Evolutionary conservation across 768 basidiomycete species (phyloP), one percentile per base, ranked within the genome.

Genomic region (Erythrobasidium yunnanense): DNA sequence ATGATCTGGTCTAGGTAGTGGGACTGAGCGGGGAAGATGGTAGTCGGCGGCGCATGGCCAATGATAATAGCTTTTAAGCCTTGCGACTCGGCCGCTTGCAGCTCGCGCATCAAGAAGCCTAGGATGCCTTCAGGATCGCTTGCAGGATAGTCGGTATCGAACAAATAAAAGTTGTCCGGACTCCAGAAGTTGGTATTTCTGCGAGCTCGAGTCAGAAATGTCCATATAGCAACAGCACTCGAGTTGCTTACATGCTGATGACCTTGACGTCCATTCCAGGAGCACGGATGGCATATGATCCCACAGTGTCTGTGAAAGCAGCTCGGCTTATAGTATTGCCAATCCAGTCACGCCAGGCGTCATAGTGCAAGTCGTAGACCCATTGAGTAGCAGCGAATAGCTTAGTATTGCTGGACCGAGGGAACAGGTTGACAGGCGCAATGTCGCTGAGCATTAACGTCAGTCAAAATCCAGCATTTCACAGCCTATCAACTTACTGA

Each of bases 1-100:
- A 85, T 75, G 62, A 84, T 78, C 73, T 85, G 83, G 71, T 83
- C 78, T 53, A 82, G 84, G 72, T 83, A 84, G 68, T 83, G 82
- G 0, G 83, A 83, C 81, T 84, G 68, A 22, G 65, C 68, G 0
- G 69, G 68, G 66, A 73, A 70, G 2, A 68, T 66, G 27, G 66
- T 68, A 23, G 70, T 65, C 6, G 68, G 67, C 4, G 71, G 55
- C 66, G 71, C 71, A 47, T 73, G 73, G 1, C 71, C 71, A 55
- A 73, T 81, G 70, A 85, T 81, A 82, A 83, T 84, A 0, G 77
- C 83, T 20, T 82, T 79, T 70, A 84, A 79, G 0, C 83, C 83
- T 0, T 79, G 78, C 66, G 81, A 79, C 74, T 86, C 84, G 1
- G 84, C 83, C 1, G 76, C 77, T 73, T 84, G 83, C 2, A 86